These are phyloP conservation scores for Ammopiptanthus mongolicus DNA, from an alignment of 306 rosid genomes.

Conservation along the genomic window DNA sequence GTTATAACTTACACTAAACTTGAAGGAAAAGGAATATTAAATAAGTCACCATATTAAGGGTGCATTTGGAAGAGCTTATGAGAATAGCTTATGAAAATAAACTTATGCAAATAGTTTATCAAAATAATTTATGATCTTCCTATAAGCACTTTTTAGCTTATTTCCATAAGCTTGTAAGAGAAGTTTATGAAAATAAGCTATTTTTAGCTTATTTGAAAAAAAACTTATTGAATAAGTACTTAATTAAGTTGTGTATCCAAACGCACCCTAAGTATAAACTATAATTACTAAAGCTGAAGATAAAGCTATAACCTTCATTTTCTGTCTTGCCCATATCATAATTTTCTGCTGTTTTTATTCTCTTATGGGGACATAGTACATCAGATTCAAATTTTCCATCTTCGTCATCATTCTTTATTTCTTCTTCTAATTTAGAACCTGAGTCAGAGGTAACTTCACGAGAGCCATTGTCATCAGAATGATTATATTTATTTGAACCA, in stretches of 20 bases:
- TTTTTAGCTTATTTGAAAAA: too few relatives aligned
- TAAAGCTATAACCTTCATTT: slow-evolving; percentile 48
- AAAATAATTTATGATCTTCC: too few relatives aligned
- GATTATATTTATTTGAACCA: slow-evolving; percentile 30
- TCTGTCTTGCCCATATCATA: slow-evolving; percentile 23
- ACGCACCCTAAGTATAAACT: too few relatives aligned
- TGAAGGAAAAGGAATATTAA: slow-evolving; percentile 10
- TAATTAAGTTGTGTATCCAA: too few relatives aligned
- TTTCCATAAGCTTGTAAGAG: too few relatives aligned
- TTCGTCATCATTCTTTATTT: slow-evolving; percentile 25
- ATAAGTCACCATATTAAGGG: neutral
- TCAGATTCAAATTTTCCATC: slow-evolving; percentile 36
- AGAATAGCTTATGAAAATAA: too few relatives aligned
- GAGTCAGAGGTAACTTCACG: slow-evolving; percentile 25
- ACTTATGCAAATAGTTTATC: too few relatives aligned
- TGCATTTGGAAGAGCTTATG: too few relatives aligned
- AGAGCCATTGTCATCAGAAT: slow-evolving; percentile 45
- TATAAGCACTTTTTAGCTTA: too few relatives aligned
- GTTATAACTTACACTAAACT: neutral
- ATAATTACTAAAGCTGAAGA: neutral
- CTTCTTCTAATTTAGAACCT: slow-evolving; percentile 48
- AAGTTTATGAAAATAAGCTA: too few relatives aligned
- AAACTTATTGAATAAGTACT: too few relatives aligned
- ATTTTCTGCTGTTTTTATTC: slow-evolving; percentile 50
- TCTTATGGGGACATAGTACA: slow-evolving; percentile 55